phyloP scores from a whole-genome alignment of 306 rosid genomes.

The Vigna radiata region DNA sequence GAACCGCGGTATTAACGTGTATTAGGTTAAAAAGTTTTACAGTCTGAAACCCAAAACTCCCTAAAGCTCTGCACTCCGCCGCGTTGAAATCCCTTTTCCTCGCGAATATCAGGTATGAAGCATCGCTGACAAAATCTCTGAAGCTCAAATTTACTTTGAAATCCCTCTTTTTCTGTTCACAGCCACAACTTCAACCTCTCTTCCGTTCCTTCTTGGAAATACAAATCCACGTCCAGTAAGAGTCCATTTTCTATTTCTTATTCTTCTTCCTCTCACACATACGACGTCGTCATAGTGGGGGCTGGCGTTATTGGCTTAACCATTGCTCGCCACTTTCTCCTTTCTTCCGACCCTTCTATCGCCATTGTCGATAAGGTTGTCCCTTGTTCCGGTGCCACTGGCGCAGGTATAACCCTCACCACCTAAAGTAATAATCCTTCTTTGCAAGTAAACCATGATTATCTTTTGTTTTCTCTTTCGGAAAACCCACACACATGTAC shows the following conservation, averaged over 20 bases:
- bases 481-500: too few species aligned
- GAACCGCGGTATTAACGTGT: too few species aligned
- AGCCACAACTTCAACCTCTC: constrained; percentile 33
- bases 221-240: neutral
- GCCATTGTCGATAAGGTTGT: constrained; percentile 82
- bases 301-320: constrained; percentile 90
- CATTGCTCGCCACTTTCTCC: constrained; percentile 74
- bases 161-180: neutral
- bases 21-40: too few species aligned
- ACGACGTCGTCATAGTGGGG: constrained; percentile 78
- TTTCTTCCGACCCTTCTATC: constrained; percentile 76
- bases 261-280: constrained; percentile 45
- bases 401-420: constrained; percentile 64
- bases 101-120: too few species aligned
- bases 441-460: too few species aligned
- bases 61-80: too few species aligned
- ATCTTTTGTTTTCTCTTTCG: too few species aligned
- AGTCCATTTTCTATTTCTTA: constrained; percentile 39
- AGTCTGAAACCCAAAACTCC: too few species aligned
- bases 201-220: constrained; percentile 5
- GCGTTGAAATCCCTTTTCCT: too few species aligned
- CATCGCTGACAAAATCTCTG: too few species aligned
- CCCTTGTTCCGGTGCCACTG: constrained; percentile 99
- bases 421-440: too few species aligned
- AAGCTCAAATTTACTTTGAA: too few species aligned